These are phyloP conservation scores for Venturia oleaginea DNA, from an alignment of 2,329 filamentous ascomycete genomes.

Conservation along the genomic window DNA sequence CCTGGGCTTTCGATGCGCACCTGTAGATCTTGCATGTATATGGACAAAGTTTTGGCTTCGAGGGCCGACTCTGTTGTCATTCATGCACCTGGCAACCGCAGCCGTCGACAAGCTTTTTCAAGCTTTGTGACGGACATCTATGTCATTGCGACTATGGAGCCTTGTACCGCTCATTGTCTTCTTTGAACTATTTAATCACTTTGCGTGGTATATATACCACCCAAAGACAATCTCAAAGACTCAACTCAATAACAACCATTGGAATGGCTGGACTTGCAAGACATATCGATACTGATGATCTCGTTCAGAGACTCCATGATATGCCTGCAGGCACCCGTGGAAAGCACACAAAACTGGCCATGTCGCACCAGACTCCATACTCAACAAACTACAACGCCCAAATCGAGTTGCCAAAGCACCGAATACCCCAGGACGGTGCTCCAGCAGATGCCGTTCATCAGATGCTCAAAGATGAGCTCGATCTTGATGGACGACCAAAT, in stretches of 20 bases:
- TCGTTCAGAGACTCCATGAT: slow-evolving; percentile 45
- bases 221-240: no score
- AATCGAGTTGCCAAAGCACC: slow-evolving; percentile 50
- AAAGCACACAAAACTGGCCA: slow-evolving; percentile 14
- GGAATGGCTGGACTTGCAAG: slow-evolving; percentile 41
- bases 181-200: neutral
- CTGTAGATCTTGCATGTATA: neutral
- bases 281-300: slow-evolving; percentile 39
- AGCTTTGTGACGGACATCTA: slow-evolving; percentile 14
- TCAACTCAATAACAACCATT: slow-evolving; percentile 12
- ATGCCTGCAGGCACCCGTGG: slow-evolving; percentile 32
- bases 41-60: neutral
- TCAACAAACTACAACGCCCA: slow-evolving; percentile 47
- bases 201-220: no score
- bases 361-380: slow-evolving; percentile 46
- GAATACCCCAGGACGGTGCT: slow-evolving; percentile 47
- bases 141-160: neutral
- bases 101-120: slow-evolving; percentile 15
- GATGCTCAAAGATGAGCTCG: slow-evolving; percentile 42
- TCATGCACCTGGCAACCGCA: neutral
- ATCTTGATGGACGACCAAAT: slow-evolving; percentile 57
- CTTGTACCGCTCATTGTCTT: neutral
- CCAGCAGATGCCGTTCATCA: slow-evolving; percentile 57
- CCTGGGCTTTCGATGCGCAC: neutral
- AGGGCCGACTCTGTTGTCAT: neutral